phyloP scores from a whole-genome alignment of 768 basidiomycete genomes.

The Leccinum fibrillosum region DNA sequence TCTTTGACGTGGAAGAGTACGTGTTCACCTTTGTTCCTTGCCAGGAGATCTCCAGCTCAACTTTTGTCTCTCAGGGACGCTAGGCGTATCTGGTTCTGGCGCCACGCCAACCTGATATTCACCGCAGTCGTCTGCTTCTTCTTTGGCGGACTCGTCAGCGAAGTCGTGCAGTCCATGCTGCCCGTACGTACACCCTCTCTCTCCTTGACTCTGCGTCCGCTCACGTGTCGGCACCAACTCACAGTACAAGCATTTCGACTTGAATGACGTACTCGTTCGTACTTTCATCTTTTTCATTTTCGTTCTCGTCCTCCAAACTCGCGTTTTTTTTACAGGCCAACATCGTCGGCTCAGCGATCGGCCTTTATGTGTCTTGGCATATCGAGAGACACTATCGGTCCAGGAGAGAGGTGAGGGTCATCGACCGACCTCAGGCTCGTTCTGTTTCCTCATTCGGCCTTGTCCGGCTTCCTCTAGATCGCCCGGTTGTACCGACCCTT shows the following conservation, averaged over 20 bases:
- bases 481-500: slow-evolving; percentile 75
- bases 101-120: slow-evolving; percentile 64
- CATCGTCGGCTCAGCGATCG: slow-evolving; percentile 66
- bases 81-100: slow-evolving; percentile 85
- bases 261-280: slow-evolving; percentile 68
- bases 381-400: slow-evolving; percentile 75
- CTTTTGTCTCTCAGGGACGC: slow-evolving; percentile 50
- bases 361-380: slow-evolving; percentile 63
- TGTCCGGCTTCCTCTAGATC: slow-evolving; percentile 45
- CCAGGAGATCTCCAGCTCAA: not conserved
- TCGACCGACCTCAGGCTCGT: not conserved
- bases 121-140: slow-evolving; percentile 71
- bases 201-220: not conserved
- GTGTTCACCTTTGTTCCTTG: slow-evolving; percentile 22
- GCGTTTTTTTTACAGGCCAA: slow-evolving; percentile 57
- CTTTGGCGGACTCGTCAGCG: slow-evolving; percentile 77
- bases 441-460: not conserved
- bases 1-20: slow-evolving; percentile 85
- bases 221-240: not conserved
- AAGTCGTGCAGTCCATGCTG: slow-evolving; percentile 75
- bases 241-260: slow-evolving; percentile 69
- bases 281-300: not conserved
- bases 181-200: slow-evolving; percentile 45
- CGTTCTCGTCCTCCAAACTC: not conserved
- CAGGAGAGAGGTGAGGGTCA: slow-evolving; percentile 61